A percentile compares a stretch with the other conserved stretches of the same genome.
These are phyloP conservation scores for Fusarium nygamai DNA, from an alignment of 2,329 filamentous ascomycete species.

Conservation along the genomic window DNA sequence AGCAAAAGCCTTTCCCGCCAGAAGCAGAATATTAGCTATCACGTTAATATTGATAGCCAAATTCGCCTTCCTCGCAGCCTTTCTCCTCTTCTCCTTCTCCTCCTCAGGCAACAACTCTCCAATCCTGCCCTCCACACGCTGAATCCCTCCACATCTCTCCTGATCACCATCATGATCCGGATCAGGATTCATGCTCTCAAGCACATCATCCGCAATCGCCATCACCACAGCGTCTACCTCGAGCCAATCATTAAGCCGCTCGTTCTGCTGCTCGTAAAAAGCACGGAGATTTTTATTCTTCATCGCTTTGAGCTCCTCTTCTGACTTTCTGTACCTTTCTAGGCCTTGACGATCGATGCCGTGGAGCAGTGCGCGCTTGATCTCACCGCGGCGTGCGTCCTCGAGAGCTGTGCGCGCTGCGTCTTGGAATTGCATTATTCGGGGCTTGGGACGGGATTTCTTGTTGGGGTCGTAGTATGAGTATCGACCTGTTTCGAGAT, in stretches of 20 bases:
- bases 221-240: conserved; percentile 49
- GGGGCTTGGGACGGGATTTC: conserved; percentile 20
- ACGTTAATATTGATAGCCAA: conserved; percentile 87
- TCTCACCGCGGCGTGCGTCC: conserved; percentile 45
- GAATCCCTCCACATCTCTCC: conserved; percentile 45
- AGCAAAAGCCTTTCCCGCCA: conserved; percentile 78
- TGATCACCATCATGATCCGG: conserved; percentile 48
- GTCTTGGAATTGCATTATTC: conserved; percentile 53
- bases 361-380: conserved; percentile 45
- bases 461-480: not conserved
- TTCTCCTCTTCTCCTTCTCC: conserved; percentile 43
- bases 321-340: conserved; percentile 45
- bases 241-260: conserved; percentile 48
- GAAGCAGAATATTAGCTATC: conserved; percentile 75
- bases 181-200: conserved; percentile 49
- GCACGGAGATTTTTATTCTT: conserved; percentile 43
- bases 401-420: conserved; percentile 44
- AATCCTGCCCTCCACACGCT: conserved; percentile 45
- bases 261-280: conserved; percentile 47
- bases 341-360: conserved; percentile 44
- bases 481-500: conserved; percentile 33
- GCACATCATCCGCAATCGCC: conserved; percentile 48
- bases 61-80: conserved; percentile 37
- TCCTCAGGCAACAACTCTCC: conserved; percentile 46
- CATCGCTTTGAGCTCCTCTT: conserved; percentile 43